These are phyloP conservation scores for Sporisorium exsertum DNA, from an alignment of 1,284 basidiomycete species.

Conservation along the genomic window DNA sequence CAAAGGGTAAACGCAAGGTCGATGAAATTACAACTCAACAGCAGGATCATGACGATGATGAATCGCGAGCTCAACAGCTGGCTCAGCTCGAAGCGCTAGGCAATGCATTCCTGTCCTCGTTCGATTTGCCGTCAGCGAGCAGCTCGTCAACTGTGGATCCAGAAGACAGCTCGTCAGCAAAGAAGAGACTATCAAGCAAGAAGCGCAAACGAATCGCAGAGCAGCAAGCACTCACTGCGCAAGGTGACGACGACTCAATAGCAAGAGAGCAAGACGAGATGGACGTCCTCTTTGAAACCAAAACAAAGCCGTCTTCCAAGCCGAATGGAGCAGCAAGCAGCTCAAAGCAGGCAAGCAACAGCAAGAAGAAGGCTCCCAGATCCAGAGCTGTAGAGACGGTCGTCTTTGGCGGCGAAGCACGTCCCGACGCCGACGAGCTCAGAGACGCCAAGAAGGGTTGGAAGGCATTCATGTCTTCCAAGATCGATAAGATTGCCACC, in stretches of 20 bases:
- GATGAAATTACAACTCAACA: background rate
- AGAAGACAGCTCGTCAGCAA: background rate
- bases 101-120: conserved; percentile 44
- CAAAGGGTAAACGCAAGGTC: conserved; percentile 17
- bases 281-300: conserved; percentile 32
- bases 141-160: background rate
- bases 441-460: conserved; percentile 42
- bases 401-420: conserved; percentile 37
- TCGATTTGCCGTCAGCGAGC: conserved; percentile 20
- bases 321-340: background rate
- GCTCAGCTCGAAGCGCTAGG: conserved; percentile 48
- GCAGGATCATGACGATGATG: conserved; percentile 2
- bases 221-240: conserved; percentile 3
- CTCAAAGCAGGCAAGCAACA: conserved; percentile 8
- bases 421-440: conserved; percentile 30
- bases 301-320: conserved; percentile 1
- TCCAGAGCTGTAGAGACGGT: conserved; percentile 37
- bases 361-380: conserved; percentile 26
- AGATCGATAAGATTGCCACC: conserved; percentile 46
- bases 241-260: background rate
- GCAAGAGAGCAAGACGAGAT: conserved; percentile 32
- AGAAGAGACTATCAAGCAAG: conserved; percentile 31
- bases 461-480: conserved; percentile 57
- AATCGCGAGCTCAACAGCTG: conserved; percentile 20
- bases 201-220: conserved; percentile 37